Base-by-base conservation (phyloP, 257 asterid genomes). In the Perilla frutescens region DNA sequence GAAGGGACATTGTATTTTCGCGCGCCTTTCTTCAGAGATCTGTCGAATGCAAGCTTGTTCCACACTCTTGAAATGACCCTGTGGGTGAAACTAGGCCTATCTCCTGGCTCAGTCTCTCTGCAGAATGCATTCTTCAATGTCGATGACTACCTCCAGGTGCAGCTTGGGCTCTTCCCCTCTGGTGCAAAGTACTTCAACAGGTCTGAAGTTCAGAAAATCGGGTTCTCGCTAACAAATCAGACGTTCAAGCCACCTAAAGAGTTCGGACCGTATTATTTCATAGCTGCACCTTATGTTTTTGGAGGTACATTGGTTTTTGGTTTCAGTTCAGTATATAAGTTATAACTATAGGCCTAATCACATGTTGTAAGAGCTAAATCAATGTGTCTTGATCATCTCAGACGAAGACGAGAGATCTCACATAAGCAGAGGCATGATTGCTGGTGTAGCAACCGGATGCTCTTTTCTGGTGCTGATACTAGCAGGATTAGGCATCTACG, bases 221-320 rank as follows among this genome's bases (percentile, higher is more conserved):
- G 98, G 61, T 91, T 91, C 71, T 69, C 86, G 4, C 79, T 95
- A 47, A 95, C 93, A 75, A 95, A 87, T 76, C 99, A 95, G 79
- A 90, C 91, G n/a, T 95, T 84, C 79, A 92, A 95, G 82, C 99
- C 99, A 13, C 96, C 99, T 5, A 75, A 51, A n/a, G 86, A 84
- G 77, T 92, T 92, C 66, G 99, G 99, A 20, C 99, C 99, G 0
- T 95, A 95, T 81, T 90, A 88, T 76, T 95, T 92, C 41, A 85
- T 87, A 34, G 99, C 96, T 20, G 77, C 84, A 43, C 89, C 96
- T 0, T 95, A 95, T 67, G 36, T 79, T 62, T 92, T 91, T 49
- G 85, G 84, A 72, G 97, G 96, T 90, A 81, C 72, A 61, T 39
- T 26, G 8, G 43, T 62, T 60, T 43, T 11, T 56, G 8, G 15